Evolutionary conservation across 352 stramenopile genomes (phyloP).

Genomic region (Phytophthora sojae): DNA sequence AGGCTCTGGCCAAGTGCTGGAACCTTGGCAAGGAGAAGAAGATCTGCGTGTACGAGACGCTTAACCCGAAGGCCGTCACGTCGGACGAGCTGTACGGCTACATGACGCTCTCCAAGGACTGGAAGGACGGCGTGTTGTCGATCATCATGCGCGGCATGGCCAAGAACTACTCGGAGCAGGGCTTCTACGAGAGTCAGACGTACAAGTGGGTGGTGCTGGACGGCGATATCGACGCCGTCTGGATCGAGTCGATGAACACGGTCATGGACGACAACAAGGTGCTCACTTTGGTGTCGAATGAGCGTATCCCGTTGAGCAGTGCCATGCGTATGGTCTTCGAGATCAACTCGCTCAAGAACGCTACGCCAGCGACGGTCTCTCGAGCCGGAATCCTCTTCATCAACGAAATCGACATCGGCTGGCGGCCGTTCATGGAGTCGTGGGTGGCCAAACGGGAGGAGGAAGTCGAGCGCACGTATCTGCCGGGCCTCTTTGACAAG

Average conservation of each 20-base stretch:
- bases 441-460: conserved; percentile 94
- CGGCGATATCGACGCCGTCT: conserved; percentile 90
- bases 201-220: conserved; percentile 93
- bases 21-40: conserved; percentile 91
- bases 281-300: conserved; percentile 93
- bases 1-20: conserved; percentile 87
- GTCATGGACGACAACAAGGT: conserved; percentile 99
- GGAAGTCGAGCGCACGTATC: conserved; percentile 92
- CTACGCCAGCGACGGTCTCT: conserved; percentile 86
- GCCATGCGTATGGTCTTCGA: conserved; percentile 93
- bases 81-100: conserved; percentile 95
- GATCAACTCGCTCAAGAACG: conserved; percentile 91
- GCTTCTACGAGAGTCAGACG: conserved; percentile 95
- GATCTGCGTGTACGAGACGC: conserved; percentile 89
- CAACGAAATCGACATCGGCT: conserved; percentile 93
- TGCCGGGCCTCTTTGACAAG: conserved; percentile 96
- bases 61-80: conserved; percentile 90
- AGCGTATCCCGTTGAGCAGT: conserved; percentile 82
- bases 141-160: conserved; percentile 93
- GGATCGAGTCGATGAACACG: conserved; percentile 96
- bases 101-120: conserved; percentile 92
- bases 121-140: conserved; percentile 89
- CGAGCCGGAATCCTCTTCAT: conserved; percentile 91
- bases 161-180: conserved; percentile 90
- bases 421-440: conserved; percentile 96